Evolutionary conservation across 768 basidiomycete genomes (phyloP), one percentile per base, ranked within the genome.

Genomic region (Suillus spraguei): DNA sequence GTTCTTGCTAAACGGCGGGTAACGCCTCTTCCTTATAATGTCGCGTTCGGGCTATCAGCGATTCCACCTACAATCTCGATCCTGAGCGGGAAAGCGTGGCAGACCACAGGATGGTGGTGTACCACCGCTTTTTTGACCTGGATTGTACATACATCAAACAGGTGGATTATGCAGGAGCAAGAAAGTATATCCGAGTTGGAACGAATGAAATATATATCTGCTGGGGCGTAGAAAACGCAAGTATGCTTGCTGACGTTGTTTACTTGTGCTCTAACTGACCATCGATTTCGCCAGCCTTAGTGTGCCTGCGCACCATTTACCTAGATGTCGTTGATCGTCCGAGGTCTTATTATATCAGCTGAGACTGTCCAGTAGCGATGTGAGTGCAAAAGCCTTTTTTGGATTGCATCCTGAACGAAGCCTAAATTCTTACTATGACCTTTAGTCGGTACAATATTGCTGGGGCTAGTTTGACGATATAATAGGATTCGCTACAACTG

Each of bases 41-140:
- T 73, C 52, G 74, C 72, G 2, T 79, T 82, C 60, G 66, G 67
- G 2, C 69, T 81, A 63, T 81, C 85, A 5, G 77, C 80, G 28
- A 78, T 87, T 8, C 77, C 82, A 2, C 86, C 85, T 3, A 72
- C 80, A 0, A 65, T 87, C 38, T 83, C 81, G 11, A 54, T 87
- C 41, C 81, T 86, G 59, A 73, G 81, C 8, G 75, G 74, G 7
- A 79, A 79, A 55, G 72, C 81, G 13, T 87, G 86, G 85, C 84
- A 85, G 66, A 82, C 80, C 3, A 79, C 79, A 8, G 68, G 71
- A 22, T 87, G 86, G 86, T 87, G 85, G 83, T 78, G 77, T 54
- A 65, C 81, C 24, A 81, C 85, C 0, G 70, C 74, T 0, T 60
- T 76, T 24, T 62, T 86, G 20, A 79, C 85, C 1, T 82, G 74